Base-by-base conservation (phyloP, 257 asterid genomes). In the Solanum pimpinellifolium region DNA sequence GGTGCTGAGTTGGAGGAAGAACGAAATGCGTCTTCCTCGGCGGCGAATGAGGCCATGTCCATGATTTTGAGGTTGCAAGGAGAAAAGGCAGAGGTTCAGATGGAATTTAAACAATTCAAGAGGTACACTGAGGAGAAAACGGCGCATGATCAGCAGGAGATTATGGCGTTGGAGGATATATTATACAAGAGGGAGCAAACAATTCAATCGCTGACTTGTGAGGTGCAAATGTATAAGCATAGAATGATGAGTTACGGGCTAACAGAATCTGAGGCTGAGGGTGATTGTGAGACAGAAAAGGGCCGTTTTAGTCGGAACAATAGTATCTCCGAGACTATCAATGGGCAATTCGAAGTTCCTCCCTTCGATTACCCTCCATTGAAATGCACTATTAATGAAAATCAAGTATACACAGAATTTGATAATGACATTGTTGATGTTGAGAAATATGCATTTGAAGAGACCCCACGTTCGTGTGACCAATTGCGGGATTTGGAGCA, bases 21-120 rank as follows among this genome's bases (percentile, higher is more conserved):
- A 92, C 93, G 99, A 92, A 95, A 94, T 66, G 99, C 99, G 1
- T 89, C 99, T 39, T 91, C 99, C 10, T 94, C 99, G 15, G 99
- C 99, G 83, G 99, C 99, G 60, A 95, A 91, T 69, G 99, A 97
- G 92, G 97, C 99, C 15, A 93, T 97, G 97, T 95, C 99, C 7
- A 97, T 97, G 99, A 97, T 97, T 85, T 92, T 95, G 91, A 93
- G 98, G 93, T 86, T 97, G 92, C 99, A 97, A 93, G 92, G 98
- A 78, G 99, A 94, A 86, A 97, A 97, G 88, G 98, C 99, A n/a
- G 99, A 94, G 96, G 83, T 93, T 90, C 97, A 97, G 91, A 95
- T 97, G 99, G 99, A 97, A 89, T 91, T 93, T 9, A 92, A 95
- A 86, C 99, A 97, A 90, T 97, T 97, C 88, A 97, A 94, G 94